Evolutionary conservation across 2,329 filamentous ascomycete genomes (phyloP).

Genomic region (Podosphaera xanthii): DNA sequence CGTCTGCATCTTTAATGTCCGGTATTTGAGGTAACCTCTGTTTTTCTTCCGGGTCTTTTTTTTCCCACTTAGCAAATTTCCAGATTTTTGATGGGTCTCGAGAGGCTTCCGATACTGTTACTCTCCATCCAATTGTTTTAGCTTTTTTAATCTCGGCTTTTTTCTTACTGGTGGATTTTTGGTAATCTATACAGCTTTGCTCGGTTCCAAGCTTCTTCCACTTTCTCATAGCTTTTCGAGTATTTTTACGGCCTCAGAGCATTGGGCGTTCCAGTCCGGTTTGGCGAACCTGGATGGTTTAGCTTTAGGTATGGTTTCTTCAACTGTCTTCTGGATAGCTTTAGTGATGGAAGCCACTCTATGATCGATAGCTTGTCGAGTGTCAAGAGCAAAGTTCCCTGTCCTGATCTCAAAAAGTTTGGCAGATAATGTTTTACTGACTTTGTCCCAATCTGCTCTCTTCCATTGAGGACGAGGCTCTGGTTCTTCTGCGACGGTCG

Average conservation of each 20-base stretch:
- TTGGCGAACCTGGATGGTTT: background rate
- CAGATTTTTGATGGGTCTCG: too few relatives aligned
- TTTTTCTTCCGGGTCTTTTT: too few relatives aligned
- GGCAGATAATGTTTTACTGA: background rate
- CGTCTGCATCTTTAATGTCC: too few relatives aligned
- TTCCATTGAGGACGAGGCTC: background rate
- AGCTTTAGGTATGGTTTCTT: background rate
- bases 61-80: too few relatives aligned
- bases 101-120: background rate
- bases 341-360: background rate
- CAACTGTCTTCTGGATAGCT: background rate
- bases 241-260: background rate
- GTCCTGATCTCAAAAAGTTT: background rate
- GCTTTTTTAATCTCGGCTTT: too few relatives aligned
- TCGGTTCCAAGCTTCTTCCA: background rate
- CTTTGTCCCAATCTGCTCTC: background rate
- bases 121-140: background rate
- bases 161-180: background rate
- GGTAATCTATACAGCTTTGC: background rate
- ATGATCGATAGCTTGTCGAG: background rate
- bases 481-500: background rate
- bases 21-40: too few relatives aligned
- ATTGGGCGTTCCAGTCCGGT: background rate
- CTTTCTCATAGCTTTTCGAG: background rate
- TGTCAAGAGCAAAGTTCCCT: background rate